These are phyloP conservation scores for Priceomyces fermenticarens DNA, from an alignment of 805 yeast species.

Conservation along the genomic window DNA sequence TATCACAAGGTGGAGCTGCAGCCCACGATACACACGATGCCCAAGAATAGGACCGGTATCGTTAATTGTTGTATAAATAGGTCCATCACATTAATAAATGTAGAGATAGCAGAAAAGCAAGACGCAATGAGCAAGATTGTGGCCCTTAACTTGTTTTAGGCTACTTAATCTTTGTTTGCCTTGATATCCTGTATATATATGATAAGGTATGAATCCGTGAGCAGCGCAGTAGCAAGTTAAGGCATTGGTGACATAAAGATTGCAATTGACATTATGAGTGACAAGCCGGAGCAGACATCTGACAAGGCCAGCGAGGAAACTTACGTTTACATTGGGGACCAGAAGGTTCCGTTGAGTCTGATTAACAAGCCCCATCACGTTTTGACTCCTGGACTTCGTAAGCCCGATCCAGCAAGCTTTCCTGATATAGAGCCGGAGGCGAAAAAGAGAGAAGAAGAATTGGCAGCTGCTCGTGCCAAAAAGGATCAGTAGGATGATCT, in stretches of 20 bases:
- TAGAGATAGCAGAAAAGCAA: too few species aligned
- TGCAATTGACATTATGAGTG: too few species aligned
- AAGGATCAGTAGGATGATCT: constrained; percentile 1
- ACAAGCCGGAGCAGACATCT: too few species aligned
- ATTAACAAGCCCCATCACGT: constrained; percentile 40
- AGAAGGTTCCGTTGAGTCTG: constrained; percentile 31
- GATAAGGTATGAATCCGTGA: too few species aligned
- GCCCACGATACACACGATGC: background rate
- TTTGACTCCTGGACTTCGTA: constrained; percentile 20
- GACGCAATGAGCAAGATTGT: too few species aligned
- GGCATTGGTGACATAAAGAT: too few species aligned
- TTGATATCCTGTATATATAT: too few species aligned
- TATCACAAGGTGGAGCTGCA: constrained; percentile 19
- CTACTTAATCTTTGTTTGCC: too few species aligned
- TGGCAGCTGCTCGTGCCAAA: constrained; percentile 8
- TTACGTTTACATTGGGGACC: constrained; percentile 33
- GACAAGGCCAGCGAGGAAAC: constrained; percentile 1
- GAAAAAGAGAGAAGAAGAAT: constrained; percentile 23
- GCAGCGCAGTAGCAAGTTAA: too few species aligned
- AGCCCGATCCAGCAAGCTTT: constrained; percentile 20
- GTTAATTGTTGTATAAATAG: background rate
- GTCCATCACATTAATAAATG: background rate
- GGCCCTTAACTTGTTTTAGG: too few species aligned
- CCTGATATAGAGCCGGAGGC: constrained; percentile 35
- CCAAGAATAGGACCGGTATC: background rate